Evolutionary conservation across 139 green algal species (phyloP).

Genomic region (Gonium pectorale): DNA sequence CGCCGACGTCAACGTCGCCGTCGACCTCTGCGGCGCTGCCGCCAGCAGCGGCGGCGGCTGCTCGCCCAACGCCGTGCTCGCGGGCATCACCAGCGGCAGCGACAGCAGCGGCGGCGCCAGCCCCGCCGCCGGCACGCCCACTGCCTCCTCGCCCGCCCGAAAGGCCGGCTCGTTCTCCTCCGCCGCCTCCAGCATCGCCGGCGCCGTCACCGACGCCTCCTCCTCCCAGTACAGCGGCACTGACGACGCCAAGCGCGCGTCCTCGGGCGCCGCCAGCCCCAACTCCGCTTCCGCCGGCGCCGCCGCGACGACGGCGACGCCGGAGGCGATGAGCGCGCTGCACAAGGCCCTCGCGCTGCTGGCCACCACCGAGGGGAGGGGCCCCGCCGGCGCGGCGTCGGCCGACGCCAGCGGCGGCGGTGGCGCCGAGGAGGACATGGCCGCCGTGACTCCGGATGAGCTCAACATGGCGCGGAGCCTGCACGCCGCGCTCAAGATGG

Average conservation of each 20-base stretch:
- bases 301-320: neutral
- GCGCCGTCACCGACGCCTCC: neutral
- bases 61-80: neutral
- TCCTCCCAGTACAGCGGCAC: too few relatives aligned
- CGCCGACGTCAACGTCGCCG: neutral
- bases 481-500: conserved; percentile 42
- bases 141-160: too few relatives aligned
- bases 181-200: neutral
- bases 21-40: neutral
- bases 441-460: neutral
- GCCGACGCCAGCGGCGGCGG: neutral
- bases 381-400: neutral
- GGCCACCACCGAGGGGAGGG: neutral
- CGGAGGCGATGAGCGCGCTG: neutral
- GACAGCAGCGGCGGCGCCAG: neutral
- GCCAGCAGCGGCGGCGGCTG: too few relatives aligned
- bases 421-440: neutral
- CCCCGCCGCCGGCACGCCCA: neutral
- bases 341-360: conserved; percentile 32
- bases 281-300: neutral
- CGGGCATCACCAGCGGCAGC: neutral
- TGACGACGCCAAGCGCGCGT: neutral
- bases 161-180: neutral
- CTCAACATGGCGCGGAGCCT: conserved; percentile 30
- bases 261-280: neutral